These are phyloP conservation scores for Nigrograna mackinnonii DNA, from an alignment of 2,329 filamentous ascomycete species.

Conservation along the genomic window DNA sequence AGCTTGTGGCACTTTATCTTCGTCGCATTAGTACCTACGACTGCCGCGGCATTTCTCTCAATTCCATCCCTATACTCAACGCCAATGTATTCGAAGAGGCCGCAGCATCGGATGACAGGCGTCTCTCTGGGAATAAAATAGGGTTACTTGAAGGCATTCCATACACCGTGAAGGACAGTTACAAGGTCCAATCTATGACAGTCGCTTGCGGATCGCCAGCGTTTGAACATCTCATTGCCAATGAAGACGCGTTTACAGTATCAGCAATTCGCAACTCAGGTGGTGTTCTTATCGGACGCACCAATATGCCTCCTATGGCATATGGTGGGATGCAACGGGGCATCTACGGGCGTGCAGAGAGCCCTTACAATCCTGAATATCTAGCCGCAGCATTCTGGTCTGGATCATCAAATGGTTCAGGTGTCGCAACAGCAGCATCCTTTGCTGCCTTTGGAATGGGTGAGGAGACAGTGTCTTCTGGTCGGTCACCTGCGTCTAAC, in stretches of 20 bases:
- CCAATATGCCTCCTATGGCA: conserved; percentile 62
- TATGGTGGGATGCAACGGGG: conserved; percentile 59
- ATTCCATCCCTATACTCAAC: conserved; percentile 55
- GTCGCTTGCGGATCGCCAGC: conserved; percentile 59
- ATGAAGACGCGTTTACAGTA: conserved; percentile 56
- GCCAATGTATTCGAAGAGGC: conserved; percentile 51
- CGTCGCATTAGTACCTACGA: conserved; percentile 54
- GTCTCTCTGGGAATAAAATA: conserved; percentile 39
- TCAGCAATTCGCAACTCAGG: conserved; percentile 49
- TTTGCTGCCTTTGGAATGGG: conserved; percentile 57
- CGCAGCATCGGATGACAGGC: conserved; percentile 49
- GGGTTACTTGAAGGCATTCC: conserved; percentile 60
- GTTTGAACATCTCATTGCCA: conserved; percentile 51
- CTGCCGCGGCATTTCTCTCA: conserved; percentile 44
- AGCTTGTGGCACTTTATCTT: conserved; percentile 51
- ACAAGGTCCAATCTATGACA: conserved; percentile 57
- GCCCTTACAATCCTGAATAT: conserved; percentile 56
- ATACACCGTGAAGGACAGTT: conserved; percentile 62
- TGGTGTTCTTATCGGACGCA: conserved; percentile 53
- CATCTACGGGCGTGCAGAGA: conserved; percentile 57
- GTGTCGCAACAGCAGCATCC: conserved; percentile 52
- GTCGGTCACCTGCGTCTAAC: conserved; percentile 58
- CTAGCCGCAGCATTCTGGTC: conserved; percentile 57
- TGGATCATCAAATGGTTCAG: conserved; percentile 60
- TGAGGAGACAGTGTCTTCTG: conserved; percentile 58